These are phyloP conservation scores for Fusarium cicatricum DNA, from an alignment of 2,329 filamentous ascomycete species.

Conservation along the genomic window DNA sequence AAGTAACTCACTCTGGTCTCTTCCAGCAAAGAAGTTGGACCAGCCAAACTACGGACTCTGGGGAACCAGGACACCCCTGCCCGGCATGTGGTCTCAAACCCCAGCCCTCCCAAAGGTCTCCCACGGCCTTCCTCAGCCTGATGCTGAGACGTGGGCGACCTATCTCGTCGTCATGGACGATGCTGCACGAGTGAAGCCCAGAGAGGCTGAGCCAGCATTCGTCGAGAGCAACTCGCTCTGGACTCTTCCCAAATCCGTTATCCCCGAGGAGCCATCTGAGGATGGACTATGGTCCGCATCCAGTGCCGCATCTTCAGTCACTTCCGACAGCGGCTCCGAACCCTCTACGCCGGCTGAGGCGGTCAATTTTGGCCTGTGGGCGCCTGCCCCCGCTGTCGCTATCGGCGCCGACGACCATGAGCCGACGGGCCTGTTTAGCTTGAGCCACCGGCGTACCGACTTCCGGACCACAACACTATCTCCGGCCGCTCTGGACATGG, in stretches of 20 bases:
- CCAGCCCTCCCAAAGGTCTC: constrained; percentile 24
- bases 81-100: constrained; percentile 38
- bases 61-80: constrained; percentile 29
- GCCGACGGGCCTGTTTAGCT: constrained; percentile 37
- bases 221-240: constrained; percentile 38
- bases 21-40: constrained; percentile 28
- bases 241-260: constrained; percentile 27
- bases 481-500: constrained; percentile 37
- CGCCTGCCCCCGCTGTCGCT: constrained; percentile 15
- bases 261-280: constrained; percentile 21
- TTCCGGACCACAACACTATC: constrained; percentile 35
- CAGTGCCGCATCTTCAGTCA: constrained; percentile 21
- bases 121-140: constrained; percentile 45
- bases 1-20: constrained; percentile 50
- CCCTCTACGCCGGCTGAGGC: constrained; percentile 14
- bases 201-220: constrained; percentile 30
- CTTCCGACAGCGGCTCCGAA: constrained; percentile 15
- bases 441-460: constrained; percentile 38
- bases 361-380: constrained; percentile 39
- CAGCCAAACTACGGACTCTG: constrained; percentile 35
- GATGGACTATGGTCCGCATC: constrained; percentile 36
- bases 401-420: constrained; percentile 29
- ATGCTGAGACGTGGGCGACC: constrained; percentile 38
- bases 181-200: constrained; percentile 37
- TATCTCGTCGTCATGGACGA: constrained; percentile 37